phyloP scores from a whole-genome alignment of 2,329 filamentous ascomycete genomes.

The Aspergillus fumigatiaffinis region DNA sequence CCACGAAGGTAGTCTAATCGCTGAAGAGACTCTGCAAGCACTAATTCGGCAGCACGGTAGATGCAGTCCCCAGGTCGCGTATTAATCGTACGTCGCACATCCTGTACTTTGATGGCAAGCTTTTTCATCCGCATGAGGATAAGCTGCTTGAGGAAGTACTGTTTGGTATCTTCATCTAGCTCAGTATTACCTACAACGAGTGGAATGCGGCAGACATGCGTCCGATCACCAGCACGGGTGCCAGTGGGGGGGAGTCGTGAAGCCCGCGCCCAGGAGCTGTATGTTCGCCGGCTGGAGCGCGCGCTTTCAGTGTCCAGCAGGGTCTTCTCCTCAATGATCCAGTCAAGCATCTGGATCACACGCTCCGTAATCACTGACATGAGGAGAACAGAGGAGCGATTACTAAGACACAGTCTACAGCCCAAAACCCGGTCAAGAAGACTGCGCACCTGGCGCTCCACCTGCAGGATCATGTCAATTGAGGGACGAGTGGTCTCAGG shows the following conservation, averaged over 20 bases:
- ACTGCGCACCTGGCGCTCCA: slow-evolving; percentile 1
- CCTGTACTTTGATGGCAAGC: slow-evolving; percentile 3
- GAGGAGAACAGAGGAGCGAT: slow-evolving; percentile 5
- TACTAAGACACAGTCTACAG: no score
- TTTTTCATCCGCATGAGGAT: slow-evolving; percentile 5
- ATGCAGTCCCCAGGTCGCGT: slow-evolving; percentile 1
- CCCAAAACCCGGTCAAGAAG: background rate
- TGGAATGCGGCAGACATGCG: background rate
- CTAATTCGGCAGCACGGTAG: slow-evolving; percentile 4
- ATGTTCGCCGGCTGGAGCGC: no score
- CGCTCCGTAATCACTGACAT: slow-evolving; percentile 5
- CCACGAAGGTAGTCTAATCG: slow-evolving; percentile 6
- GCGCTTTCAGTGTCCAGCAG: no score
- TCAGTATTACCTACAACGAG: background rate
- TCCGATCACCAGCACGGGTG: background rate
- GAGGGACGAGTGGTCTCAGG: slow-evolving; percentile 1
- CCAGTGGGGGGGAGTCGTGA: background rate
- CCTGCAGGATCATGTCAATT: slow-evolving; percentile 4
- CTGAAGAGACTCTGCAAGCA: slow-evolving; percentile 2
- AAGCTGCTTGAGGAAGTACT: slow-evolving; percentile 5
- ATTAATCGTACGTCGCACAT: background rate
- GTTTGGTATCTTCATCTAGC: slow-evolving; percentile 3
- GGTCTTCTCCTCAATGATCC: no score
- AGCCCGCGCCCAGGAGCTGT: background rate
- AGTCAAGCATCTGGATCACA: slow-evolving; percentile 7